Percentiles rank a stretch among this genome's conserved stretches.
Evolutionary conservation across 768 basidiomycete species (phyloP).

Genomic region (Termitomyces sp.): DNA sequence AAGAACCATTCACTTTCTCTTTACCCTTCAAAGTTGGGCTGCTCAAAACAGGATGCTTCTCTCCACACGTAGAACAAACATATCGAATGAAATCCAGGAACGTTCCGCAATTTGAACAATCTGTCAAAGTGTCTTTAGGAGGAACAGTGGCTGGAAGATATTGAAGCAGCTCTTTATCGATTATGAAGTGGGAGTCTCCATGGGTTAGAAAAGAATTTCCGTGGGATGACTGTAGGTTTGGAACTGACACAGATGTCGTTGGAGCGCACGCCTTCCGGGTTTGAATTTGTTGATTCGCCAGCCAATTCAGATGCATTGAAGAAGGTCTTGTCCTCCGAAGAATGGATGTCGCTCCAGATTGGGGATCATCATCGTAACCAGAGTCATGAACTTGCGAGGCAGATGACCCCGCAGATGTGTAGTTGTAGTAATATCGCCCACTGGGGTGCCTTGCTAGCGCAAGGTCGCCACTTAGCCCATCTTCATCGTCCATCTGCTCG

Average conservation of each 20-base stretch:
- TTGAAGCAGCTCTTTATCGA: constrained; percentile 48
- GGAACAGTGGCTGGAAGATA: constrained; percentile 45
- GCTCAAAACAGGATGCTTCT: constrained; percentile 50
- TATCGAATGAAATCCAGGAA: constrained; percentile 82
- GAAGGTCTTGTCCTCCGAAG: constrained; percentile 47
- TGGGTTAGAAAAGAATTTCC: constrained; percentile 6
- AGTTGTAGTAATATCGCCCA: constrained; percentile 78
- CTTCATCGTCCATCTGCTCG: constrained; percentile 31
- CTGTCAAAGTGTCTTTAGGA: constrained; percentile 62
- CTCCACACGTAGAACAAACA: constrained; percentile 85
- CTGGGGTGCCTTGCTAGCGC: constrained; percentile 62
- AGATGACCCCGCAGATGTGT: constrained; percentile 48
- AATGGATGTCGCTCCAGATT: constrained; percentile 17
- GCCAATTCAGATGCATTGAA: constrained; percentile 66
- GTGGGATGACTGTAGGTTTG: constrained; percentile 25
- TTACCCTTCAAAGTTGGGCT: constrained; percentile 43
- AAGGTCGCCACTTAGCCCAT: constrained; percentile 56
- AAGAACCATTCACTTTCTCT: constrained; percentile 32
- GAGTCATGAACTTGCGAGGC: constrained; percentile 51
- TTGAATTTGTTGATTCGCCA: constrained; percentile 52
- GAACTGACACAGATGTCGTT: constrained; percentile 19
- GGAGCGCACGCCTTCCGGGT: constrained; percentile 18
- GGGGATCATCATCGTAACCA: constrained; percentile 45
- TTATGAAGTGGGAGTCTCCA: constrained; percentile 4
- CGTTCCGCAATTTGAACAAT: constrained; percentile 79